These are phyloP conservation scores for Teratosphaeria viscida DNA, from an alignment of 2,329 filamentous ascomycete species.

Conservation along the genomic window DNA sequence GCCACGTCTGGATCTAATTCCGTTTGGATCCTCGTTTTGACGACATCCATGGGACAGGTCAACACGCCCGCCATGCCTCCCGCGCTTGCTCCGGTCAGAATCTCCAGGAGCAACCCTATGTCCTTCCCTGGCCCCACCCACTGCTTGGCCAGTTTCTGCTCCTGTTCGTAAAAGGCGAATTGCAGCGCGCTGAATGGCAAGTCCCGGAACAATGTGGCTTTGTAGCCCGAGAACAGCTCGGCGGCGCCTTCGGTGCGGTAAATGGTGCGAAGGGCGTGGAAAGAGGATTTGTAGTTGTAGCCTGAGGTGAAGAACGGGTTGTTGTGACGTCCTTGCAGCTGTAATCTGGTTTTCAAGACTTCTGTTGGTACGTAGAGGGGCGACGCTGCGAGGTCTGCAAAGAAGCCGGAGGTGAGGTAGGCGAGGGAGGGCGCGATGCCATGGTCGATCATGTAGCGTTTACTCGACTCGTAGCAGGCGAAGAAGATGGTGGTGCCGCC, in stretches of 20 bases:
- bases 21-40: conserved; percentile 93
- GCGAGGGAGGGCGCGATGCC: conserved; percentile 74
- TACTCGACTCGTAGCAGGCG: conserved; percentile 91
- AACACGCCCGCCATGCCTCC: conserved; percentile 89
- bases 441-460: conserved; percentile 73
- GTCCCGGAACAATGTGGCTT: conserved; percentile 87
- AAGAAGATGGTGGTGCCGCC: conserved; percentile 93
- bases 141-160: conserved; percentile 66
- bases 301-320: conserved; percentile 89
- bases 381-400: conserved; percentile 85
- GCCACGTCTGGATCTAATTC: conserved; percentile 55
- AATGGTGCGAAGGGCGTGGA: conserved; percentile 79
- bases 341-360: conserved; percentile 91
- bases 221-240: conserved; percentile 93
- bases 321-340: conserved; percentile 88
- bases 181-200: conserved; percentile 92
- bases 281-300: conserved; percentile 85
- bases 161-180: conserved; percentile 97
- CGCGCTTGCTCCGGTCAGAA: conserved; percentile 78
- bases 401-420: conserved; percentile 80
- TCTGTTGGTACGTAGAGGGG: conserved; percentile 94
- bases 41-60: conserved; percentile 91
- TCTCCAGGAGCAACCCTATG: conserved; percentile 75
- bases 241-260: conserved; percentile 68
- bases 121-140: conserved; percentile 66